Evolutionary conservation across 2,329 filamentous ascomycete genomes (phyloP), one percentile per base, ranked within the genome.

Genomic region (Claviceps monticola): DNA sequence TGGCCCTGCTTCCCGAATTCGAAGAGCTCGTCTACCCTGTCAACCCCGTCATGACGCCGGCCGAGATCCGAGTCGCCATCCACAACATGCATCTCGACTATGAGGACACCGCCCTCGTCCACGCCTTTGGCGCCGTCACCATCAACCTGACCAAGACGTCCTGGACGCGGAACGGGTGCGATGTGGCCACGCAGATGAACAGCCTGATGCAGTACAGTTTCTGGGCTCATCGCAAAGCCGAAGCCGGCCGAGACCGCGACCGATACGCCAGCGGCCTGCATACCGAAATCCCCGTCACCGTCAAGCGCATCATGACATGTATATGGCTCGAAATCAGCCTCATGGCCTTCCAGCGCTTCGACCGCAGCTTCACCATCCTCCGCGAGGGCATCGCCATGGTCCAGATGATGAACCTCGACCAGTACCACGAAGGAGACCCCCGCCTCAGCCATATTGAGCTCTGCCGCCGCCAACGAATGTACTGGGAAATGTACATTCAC

Each of bases 291-390:
- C 66, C 64, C 2, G 64, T 69, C 4, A 70, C 68, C 0, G 65
- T 74, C 23, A 67, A 70, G 50, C 65, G 70, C 48, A 69, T 73
- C 23, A 72, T 76, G 68, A 72, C 71, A 26, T 71, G 68, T 26
- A 62, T 76, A 48, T 77, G 74, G 56, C 68, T 76, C 42, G 71
- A 77, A 55, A 75, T 75, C 52, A 72, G 68, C 58, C 64, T 74
- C 49, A 72, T 76, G 67, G 68, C 67, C 5, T 66, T 75, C 23
- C 67, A 70, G 46, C 68, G 70, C 29, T 66, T 66, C 52, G 72
- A 76, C 50, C 66, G 71, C 38, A 71, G 71, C 5, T 73, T 75
- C 46, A 63, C 68, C 57, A 69, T 73, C 50, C 68, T 78, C 46
- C 67, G 73, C 4, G 74, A 78, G 55, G 70, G 69, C 13, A 70